phyloP scores from a whole-genome alignment of 352 stramenopile genomes.

The Phytopythium montanum region DNA sequence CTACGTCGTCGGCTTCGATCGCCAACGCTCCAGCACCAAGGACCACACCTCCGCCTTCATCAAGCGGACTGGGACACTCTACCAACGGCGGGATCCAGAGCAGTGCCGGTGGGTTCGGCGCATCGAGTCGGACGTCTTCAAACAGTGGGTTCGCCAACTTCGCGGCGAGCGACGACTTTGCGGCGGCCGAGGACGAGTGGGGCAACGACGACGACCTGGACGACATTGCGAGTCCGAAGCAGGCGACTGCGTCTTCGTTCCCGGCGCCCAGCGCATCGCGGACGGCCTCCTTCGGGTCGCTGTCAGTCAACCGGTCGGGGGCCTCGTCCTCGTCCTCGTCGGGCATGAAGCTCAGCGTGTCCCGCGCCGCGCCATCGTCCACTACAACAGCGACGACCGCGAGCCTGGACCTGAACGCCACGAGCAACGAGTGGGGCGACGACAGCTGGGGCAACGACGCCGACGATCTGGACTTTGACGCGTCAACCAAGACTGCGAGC shows the following conservation, averaged over 20 bases:
- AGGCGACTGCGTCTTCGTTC: slow-evolving; percentile 20
- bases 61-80: slow-evolving; percentile 14
- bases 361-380: slow-evolving; percentile 11
- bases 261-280: slow-evolving; percentile 15
- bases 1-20: slow-evolving; percentile 14
- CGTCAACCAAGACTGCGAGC: slow-evolving; percentile 3
- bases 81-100: slow-evolving; percentile 6
- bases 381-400: slow-evolving; percentile 18
- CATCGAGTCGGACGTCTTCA: slow-evolving; percentile 15
- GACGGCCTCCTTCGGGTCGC: slow-evolving; percentile 12
- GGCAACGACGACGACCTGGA: slow-evolving; percentile 62
- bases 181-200: slow-evolving; percentile 57
- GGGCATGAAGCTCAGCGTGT: slow-evolving; percentile 53
- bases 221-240: slow-evolving; percentile 36
- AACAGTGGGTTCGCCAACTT: slow-evolving; percentile 38
- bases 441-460: slow-evolving; percentile 62
- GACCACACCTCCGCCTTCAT: slow-evolving; percentile 22
- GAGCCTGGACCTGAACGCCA: slow-evolving; percentile 18
- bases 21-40: slow-evolving; percentile 4
- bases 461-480: slow-evolving; percentile 37
- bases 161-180: slow-evolving; percentile 32
- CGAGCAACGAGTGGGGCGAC: slow-evolving; percentile 45
- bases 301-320: slow-evolving; percentile 18
- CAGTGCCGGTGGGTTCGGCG: slow-evolving; percentile 12
- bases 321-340: slow-evolving; percentile 33